Evolutionary conservation across 2,329 filamentous ascomycete species (phyloP), one percentile per base, ranked within the genome.

Genomic region (Kalaharituber pfeilii): DNA sequence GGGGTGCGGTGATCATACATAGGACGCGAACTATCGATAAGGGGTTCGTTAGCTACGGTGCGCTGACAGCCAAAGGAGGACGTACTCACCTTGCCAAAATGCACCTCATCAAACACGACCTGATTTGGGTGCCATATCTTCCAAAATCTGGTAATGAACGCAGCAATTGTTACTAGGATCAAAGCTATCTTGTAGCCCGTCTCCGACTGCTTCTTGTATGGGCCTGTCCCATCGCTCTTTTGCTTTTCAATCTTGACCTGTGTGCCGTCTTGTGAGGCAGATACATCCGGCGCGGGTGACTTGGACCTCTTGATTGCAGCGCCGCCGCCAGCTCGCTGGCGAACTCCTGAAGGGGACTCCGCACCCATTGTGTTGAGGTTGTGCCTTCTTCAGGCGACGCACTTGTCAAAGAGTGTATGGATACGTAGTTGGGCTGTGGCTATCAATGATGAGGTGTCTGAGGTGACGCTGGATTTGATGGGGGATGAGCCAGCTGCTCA

Each of bases 21-120:
- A 82, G 8, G 80, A 83, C 54, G 80, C 80, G 66, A 83, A 83
- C 80, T 83, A 63, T 52, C 36, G n/a, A 45, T 11, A 39, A 39
- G 33, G 33, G 33, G n/a, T 11, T 11, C 11, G n/a, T n/a, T 39
- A 11, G 11, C n/a, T n/a, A n/a, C n/a, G n/a, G n/a, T n/a, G n/a
- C n/a, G 9, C 24, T 15, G 30, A 20, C n/a, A 9, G n/a, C n/a
- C n/a, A 36, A 36, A 36, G 9, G 30, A 15, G 24, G 29, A 39
- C 50, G 25, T 50, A 65, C 75, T 56, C 74, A 95, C 89, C 84
- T 98, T 98, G 73, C 91, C 91, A 69, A 98, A 98, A 72, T 98
- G 91, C 55, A 98, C 91, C 71, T 98, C 91, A 67, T 98, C 91
- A 66, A 98, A 98, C 50, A 98, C 91, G 54, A 98, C 91, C 72